Evolutionary conservation across 192 early-diverging fungal species (phyloP).

Genomic region (Coemansia sp.): DNA sequence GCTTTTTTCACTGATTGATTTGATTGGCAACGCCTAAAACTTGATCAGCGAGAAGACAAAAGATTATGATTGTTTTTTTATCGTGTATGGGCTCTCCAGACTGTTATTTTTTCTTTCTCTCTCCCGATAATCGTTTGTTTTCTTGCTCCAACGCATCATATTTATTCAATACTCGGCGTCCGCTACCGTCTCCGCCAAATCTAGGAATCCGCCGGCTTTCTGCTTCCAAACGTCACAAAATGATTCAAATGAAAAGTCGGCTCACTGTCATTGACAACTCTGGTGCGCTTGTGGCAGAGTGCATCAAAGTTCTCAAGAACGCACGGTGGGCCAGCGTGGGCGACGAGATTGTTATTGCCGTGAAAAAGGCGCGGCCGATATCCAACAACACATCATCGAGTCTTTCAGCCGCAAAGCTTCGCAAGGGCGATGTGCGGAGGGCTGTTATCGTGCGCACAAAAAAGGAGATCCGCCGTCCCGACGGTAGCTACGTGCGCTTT

Average conservation of each 20-base stretch:
- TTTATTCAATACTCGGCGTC: neutral
- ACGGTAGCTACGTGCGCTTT: slow-evolving; percentile 89
- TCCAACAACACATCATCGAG: slow-evolving; percentile 57
- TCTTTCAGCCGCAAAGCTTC: slow-evolving; percentile 68
- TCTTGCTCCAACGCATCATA: too few relatives aligned
- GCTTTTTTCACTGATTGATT: too few relatives aligned
- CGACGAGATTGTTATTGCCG: slow-evolving; percentile 94
- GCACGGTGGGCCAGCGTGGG: slow-evolving; percentile 73
- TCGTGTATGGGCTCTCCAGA: too few relatives aligned
- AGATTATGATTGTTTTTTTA: too few relatives aligned
- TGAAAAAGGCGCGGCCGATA: slow-evolving; percentile 86
- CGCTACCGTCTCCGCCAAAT: neutral
- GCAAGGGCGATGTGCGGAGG: slow-evolving; percentile 92
- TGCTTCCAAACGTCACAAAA: slow-evolving; percentile 16
- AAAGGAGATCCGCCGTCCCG: slow-evolving; percentile 84
- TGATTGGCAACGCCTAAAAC: too few relatives aligned
- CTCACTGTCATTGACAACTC: slow-evolving; percentile 97
- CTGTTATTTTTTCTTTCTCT: too few relatives aligned
- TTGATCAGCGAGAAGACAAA: too few relatives aligned
- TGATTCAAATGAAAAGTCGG: slow-evolving; percentile 80
- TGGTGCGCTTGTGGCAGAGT: slow-evolving; percentile 89
- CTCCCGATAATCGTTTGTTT: too few relatives aligned
- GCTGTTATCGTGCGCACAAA: slow-evolving; percentile 88
- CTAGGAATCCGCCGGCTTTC: neutral
- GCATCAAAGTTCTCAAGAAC: slow-evolving; percentile 87